Evolutionary conservation across 768 basidiomycete species (phyloP).

Genomic region (Phanerochaete carnosa): DNA sequence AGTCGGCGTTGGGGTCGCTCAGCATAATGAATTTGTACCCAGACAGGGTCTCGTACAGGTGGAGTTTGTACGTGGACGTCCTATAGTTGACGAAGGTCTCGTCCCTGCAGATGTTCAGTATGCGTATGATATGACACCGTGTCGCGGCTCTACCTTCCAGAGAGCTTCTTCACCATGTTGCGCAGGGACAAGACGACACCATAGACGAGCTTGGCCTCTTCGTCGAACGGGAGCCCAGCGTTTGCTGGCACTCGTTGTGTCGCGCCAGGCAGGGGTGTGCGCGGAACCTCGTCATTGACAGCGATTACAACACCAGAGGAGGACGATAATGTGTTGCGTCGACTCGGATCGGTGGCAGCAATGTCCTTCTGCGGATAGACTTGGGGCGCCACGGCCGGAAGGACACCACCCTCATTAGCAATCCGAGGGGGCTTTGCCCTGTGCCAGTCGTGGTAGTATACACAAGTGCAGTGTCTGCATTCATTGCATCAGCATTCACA

Average conservation of each 20-base stretch:
- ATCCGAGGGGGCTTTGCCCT: slow-evolving; percentile 70
- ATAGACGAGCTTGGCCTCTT: slow-evolving; percentile 96
- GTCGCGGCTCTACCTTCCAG: slow-evolving; percentile 62
- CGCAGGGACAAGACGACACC: slow-evolving; percentile 88
- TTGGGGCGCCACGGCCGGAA: slow-evolving; percentile 77
- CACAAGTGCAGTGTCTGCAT: slow-evolving; percentile 80
- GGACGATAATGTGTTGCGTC: slow-evolving; percentile 64
- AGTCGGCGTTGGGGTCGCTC: slow-evolving; percentile 82
- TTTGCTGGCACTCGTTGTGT: slow-evolving; percentile 34
- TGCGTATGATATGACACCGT: background rate
- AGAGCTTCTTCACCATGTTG: slow-evolving; percentile 94
- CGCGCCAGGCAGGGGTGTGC: slow-evolving; percentile 23
- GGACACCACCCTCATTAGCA: slow-evolving; percentile 69
- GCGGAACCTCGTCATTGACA: slow-evolving; percentile 38
- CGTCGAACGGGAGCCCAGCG: slow-evolving; percentile 84
- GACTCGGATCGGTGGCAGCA: slow-evolving; percentile 45
- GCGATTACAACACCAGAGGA: slow-evolving; percentile 70
- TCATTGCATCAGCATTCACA: background rate
- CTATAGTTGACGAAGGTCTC: slow-evolving; percentile 89
- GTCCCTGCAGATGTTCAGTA: slow-evolving; percentile 48
- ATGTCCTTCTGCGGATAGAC: slow-evolving; percentile 38
- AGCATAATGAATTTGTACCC: slow-evolving; percentile 96
- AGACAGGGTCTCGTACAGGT: slow-evolving; percentile 87
- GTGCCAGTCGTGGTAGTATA: slow-evolving; percentile 97
- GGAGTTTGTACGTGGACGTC: slow-evolving; percentile 90